Percentiles rank a stretch among this genome's conserved stretches.
Evolutionary conservation across 2,329 filamentous ascomycete genomes (phyloP).

Genomic region (Penicillium italicum): DNA sequence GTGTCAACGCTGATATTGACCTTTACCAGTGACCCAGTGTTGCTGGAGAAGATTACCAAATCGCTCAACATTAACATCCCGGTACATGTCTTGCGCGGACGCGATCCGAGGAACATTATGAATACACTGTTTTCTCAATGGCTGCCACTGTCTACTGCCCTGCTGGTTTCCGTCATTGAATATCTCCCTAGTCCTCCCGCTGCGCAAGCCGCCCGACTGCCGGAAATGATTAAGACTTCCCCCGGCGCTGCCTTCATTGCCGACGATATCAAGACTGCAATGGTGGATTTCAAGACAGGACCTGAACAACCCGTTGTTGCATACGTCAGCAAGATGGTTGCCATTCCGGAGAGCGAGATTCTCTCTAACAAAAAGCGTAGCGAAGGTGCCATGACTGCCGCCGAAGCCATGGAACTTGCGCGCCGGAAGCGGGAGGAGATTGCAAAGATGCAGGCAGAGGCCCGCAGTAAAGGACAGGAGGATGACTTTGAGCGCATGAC

Average conservation of each 20-base stretch:
- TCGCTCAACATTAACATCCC: constrained; percentile 80
- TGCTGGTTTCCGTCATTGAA: constrained; percentile 91
- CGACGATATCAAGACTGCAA: constrained; percentile 67
- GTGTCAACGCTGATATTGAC: constrained; percentile 32
- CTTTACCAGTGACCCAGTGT: constrained; percentile 60
- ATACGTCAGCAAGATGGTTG: constrained; percentile 98
- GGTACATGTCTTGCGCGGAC: constrained; percentile 76
- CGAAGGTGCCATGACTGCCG: constrained; percentile 70
- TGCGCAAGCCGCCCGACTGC: constrained; percentile 77
- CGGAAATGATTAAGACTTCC: constrained; percentile 72
- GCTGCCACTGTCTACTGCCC: constrained; percentile 86
- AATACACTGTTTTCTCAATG: constrained; percentile 83
- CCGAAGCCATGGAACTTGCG: constrained; percentile 84
- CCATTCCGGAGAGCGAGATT: constrained; percentile 86
- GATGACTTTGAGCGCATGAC: constrained; percentile 56
- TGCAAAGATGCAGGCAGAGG: constrained; percentile 68
- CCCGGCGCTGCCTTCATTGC: constrained; percentile 73
- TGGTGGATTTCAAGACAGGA: constrained; percentile 71
- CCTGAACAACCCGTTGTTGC: constrained; percentile 76
- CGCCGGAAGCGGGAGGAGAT: constrained; percentile 87
- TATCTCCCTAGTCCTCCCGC: constrained; percentile 77
- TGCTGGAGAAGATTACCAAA: constrained; percentile 93
- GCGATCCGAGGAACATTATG: constrained; percentile 78
- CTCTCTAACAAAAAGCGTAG: constrained; percentile 74
- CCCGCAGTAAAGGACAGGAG: constrained; percentile 36